Base-by-base conservation (phyloP, 805 yeast genomes). In the Yarrowia sp. region DNA sequence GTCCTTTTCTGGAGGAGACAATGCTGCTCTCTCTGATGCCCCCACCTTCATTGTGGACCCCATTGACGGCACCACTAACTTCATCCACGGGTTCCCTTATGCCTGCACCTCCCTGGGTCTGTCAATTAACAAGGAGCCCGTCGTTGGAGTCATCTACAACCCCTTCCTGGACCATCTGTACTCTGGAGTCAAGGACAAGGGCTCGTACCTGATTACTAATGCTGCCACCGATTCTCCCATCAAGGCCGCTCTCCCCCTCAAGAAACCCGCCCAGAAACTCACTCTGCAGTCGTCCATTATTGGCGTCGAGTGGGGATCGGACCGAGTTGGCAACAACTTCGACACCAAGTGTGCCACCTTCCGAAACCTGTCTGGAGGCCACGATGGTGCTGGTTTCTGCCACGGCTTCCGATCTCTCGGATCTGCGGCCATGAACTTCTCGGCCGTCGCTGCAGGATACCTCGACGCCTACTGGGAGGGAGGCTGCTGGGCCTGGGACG, bases 401-500 rank as follows among this genome's bases (percentile, higher is more conserved):
- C 90, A 87, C 72, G 90, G 90, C 0, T 84, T 84, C 73, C 80
- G 90, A 73, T 79, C 85, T 20, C 76, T 85, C 67, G 90, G 90
- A 2, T 85, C 88, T 19, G 89, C 90, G 0, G 90, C 90, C 7
- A 81, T 86, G 82, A 86, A 86, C 73, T 75, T 85, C 44, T 82
- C 87, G 55, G 82, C 83, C 53, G 85, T 84, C 6, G 89, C 90
- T 0, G 79, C 84, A 3, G 90, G 90, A 7, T 79, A 79, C 68
- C 69, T 86, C 34, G 90, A 87, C 72, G 81, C 85, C 4, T 87
- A 87, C 75, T 87, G 90, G 89, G 89, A 86, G 75, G 89, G 88
- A 61, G 89, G 89, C n/a, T 85, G 88, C 73, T 85, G 82, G 74
- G 84, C 86, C 30, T 87, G 90, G 90, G 90, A 87, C 73, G 88